A percentile compares a stretch with the other conserved stretches of the same genome.
phyloP scores from a whole-genome alignment of 345 rosid genomes.

The Clausena lansium region DNA sequence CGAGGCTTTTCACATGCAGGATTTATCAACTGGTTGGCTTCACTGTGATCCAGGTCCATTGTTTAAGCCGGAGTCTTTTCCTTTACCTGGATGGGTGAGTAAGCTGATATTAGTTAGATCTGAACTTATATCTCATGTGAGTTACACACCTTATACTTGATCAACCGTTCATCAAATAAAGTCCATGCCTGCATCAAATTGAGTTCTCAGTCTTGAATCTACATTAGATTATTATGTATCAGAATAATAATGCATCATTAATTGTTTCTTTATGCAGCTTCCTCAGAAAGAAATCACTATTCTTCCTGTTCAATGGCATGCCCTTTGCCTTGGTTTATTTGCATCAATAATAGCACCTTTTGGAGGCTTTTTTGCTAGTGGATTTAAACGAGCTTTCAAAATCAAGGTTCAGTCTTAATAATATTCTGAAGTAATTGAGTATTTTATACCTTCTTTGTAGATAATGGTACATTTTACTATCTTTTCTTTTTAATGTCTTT shows the following conservation, averaged over 20 bases:
- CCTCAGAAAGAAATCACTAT: constrained; percentile 85
- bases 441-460: not conserved
- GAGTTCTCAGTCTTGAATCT: not conserved
- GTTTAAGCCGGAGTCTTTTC: constrained; percentile 69
- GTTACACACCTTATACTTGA: not conserved
- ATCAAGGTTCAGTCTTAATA: constrained; percentile 52
- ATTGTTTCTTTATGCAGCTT: constrained; percentile 46
- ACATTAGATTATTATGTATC: not conserved
- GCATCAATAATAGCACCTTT: constrained; percentile 99
- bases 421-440: constrained; percentile 3
- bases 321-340: constrained; percentile 83
- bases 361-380: constrained; percentile 98
- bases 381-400: constrained; percentile 96
- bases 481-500: not conserved
- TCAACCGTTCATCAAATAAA: not conserved
- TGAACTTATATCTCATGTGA: not conserved
- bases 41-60: constrained; percentile 92
- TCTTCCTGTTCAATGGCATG: constrained; percentile 96
- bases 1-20: constrained; percentile 44
- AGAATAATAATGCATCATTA: not conserved
- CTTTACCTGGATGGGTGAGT: constrained; percentile 85
- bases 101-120: constrained; percentile 18
- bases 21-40: constrained; percentile 92
- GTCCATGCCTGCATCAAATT: not conserved
- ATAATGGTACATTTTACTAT: not conserved